Base-by-base conservation (phyloP, 129 eudicot genomes). In the Tanacetum coccineum region DNA sequence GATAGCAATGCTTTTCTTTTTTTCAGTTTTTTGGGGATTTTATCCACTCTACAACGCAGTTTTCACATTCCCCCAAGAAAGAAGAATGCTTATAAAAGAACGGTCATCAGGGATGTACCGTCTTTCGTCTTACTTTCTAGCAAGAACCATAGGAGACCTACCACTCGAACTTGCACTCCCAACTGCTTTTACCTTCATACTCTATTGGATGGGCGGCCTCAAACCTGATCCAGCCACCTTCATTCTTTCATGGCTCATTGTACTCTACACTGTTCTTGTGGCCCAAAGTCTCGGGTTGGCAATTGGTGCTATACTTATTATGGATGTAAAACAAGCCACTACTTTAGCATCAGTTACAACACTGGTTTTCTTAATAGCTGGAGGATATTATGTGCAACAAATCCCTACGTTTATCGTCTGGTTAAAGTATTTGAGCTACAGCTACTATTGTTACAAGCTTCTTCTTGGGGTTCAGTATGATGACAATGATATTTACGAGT, bases 131-230 rank as follows among this genome's bases (percentile, higher is more conserved):
- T 93, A 88, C 84, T 93, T 88, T 69, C 72, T 88, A 59, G 96
- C 96, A 21, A 79, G 96, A 82, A 93, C 96, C 50, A 84, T 89
- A 55, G 95, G 98, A 47, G 98, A 93, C 81, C 85, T 93, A 10
- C 98, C 98, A 50, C 75, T 93, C 21, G 98, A 93, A 77, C 91
- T 94, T 47, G 96, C 95, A 74, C 86, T 94, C 44, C 99, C 99
- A 73, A 94, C 93, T 4, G 90, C 99, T 70, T 94, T 94, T 55
- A 87, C 96, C 21, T 81, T 86, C 87, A 89, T 94, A 72, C 78
- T 94, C 59, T 94, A 94, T 67, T 94, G 99, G 98, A 94, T 94
- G 99, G 99, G 99, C 3, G 99, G 96, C 42, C 93, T 94, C 39
- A 94, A 89, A 69, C 88, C 99, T 6, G 82, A 89, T 66, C 90